Evolutionary conservation across 176 grass and related monocot species (phyloP).

Genomic region (Avena insularis): DNA sequence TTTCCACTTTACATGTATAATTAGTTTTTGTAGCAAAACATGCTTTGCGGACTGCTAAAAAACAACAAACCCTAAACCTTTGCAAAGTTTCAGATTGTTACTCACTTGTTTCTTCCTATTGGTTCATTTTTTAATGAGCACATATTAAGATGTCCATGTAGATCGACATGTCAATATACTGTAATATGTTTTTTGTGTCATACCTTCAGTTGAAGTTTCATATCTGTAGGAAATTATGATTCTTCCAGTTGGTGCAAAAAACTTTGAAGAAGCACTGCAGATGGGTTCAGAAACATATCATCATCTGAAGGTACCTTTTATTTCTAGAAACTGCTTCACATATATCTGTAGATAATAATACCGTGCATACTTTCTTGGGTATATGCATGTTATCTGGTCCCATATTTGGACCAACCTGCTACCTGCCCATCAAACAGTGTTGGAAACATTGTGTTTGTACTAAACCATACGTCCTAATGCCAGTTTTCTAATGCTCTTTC

Average conservation of each 20-base stretch:
- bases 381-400: constrained; percentile 4
- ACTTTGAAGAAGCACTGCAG: constrained; percentile 92
- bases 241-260: constrained; percentile 83
- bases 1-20: constrained; percentile 31
- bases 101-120: constrained; percentile 12
- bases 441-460: background rate
- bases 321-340: constrained; percentile 27
- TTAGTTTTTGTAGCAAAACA: constrained; percentile 24
- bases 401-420: constrained; percentile 19
- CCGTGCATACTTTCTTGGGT: background rate
- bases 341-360: background rate
- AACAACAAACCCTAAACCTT: background rate
- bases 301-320: constrained; percentile 82
- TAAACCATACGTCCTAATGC: background rate
- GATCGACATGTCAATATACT: background rate
- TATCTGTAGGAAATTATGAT: constrained; percentile 96
- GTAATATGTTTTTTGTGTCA: background rate
- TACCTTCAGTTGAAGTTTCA: constrained; percentile 37
- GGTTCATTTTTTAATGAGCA: background rate
- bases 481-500: background rate
- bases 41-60: constrained; percentile 3
- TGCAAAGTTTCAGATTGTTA: constrained; percentile 13
- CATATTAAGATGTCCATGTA: constrained; percentile 32
- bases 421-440: constrained; percentile 19
- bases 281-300: constrained; percentile 97